Evolutionary conservation across 345 rosid genomes (phyloP).

Genomic region (Euphorbia pulcherrima): DNA sequence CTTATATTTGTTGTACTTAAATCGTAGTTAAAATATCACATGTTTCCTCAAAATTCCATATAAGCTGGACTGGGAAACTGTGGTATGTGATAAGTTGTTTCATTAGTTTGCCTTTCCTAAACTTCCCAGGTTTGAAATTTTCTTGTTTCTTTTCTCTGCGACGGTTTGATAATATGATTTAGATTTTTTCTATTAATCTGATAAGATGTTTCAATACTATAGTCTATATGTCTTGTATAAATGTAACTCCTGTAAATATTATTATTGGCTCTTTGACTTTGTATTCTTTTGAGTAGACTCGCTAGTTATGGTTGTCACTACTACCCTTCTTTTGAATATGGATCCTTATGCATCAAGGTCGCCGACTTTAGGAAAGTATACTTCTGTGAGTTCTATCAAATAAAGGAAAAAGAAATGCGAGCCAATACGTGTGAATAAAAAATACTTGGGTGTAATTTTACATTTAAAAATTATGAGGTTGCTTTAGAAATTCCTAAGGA

Average conservation of each 20-base stretch:
- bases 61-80: no score
- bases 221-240: not conserved
- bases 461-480: no score
- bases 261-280: not conserved
- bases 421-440: not conserved
- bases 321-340: not conserved
- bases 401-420: not conserved
- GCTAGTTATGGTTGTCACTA: not conserved
- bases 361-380: not conserved
- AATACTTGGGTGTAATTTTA: not conserved
- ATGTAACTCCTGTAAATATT: not conserved
- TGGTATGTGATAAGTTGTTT: no score
- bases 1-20: no score
- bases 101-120: no score
- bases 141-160: no score
- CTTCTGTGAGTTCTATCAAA: not conserved
- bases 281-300: not conserved
- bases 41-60: no score
- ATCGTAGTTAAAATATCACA: no score
- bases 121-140: no score
- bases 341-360: not conserved
- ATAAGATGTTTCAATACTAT: no score
- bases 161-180: no score
- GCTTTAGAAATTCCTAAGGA: not conserved
- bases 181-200: no score